Evolutionary conservation across 2,329 filamentous ascomycete species (phyloP), one percentile per base, ranked within the genome.

Genomic region (Tolypocladium amazonense): DNA sequence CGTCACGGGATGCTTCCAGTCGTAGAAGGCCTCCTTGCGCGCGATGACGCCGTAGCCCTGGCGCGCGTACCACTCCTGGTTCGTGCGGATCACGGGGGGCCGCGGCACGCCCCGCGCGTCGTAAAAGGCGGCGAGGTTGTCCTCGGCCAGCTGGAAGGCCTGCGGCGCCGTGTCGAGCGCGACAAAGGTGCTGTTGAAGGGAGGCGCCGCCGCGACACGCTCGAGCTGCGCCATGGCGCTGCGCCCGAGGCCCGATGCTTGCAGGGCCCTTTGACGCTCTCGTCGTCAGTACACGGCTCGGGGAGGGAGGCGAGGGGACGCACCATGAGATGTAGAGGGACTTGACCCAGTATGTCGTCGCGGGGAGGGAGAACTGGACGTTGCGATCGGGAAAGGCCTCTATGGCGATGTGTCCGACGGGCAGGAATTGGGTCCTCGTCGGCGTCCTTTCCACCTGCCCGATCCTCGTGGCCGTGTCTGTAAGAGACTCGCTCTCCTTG

Each of bases 381-480:
- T 76, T 68, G 15, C 70, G 65, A 2, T 70, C 66, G 2, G 69
- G 64, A 25, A 70, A 69, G 23, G 68, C 56, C 52, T 75, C 72
- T 4, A 78, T 66, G 9, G 71, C 72, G 23, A 76, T 68, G 65
- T 78, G 76, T 14, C 76, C 75, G 56, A 77, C 68, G n/a, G 76
- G 75, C 6, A 66, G 59, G 64, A 76, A 77, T 35, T 60, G 54
- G 20, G 58, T 61, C 20, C 60, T 60, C 23, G 70, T 73, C 33
- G 74, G 70, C 18, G 67, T 64, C 41, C 72, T 64, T 35, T 64
- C 63, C 1, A 65, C 60, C 4, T 66, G 67, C 56, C 68, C 68
- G 54, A 74, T 43, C 25, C 66, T 65, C 7, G 62, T 56, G 39
- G 73, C 71, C 9, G 72, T 73, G 62, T 78, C 75, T n/a, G 54